A percentile compares a stretch with the other conserved stretches of the same genome.
These are phyloP conservation scores for Setomelanomma holmii DNA, from an alignment of 2,329 filamentous ascomycete species.

Conservation along the genomic window DNA sequence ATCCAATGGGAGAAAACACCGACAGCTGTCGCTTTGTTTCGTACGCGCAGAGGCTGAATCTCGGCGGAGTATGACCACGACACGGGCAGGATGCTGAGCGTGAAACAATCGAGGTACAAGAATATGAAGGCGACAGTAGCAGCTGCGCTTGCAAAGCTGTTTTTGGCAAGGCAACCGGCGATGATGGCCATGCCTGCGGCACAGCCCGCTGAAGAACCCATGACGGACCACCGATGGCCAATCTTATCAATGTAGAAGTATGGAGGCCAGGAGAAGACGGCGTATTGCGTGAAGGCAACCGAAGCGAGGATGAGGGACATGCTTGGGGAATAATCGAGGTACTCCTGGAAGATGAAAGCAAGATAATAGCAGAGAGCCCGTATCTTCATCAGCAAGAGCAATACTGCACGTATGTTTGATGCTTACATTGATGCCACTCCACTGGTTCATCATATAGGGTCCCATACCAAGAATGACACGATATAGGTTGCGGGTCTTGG, in stretches of 20 bases:
- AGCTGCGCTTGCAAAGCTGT: conserved; percentile 33
- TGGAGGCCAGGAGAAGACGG: conserved; percentile 49
- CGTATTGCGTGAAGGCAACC: conserved; percentile 54
- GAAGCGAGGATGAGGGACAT: conserved; percentile 43
- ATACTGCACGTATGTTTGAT: background rate
- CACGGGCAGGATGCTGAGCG: conserved; percentile 37
- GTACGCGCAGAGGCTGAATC: conserved; percentile 57
- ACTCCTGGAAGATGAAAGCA: conserved; percentile 47
- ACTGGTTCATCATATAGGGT: conserved; percentile 53
- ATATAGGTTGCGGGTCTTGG: conserved; percentile 45
- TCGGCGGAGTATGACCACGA: conserved; percentile 60
- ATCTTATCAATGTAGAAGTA: conserved; percentile 57
- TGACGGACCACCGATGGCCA: conserved; percentile 47
- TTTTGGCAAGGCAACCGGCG: conserved; percentile 35
- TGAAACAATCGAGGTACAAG: conserved; percentile 30
- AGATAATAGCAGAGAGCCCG: conserved; percentile 48
- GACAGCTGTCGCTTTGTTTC: conserved; percentile 58
- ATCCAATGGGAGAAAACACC: conserved; percentile 60
- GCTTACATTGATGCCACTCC: conserved; percentile 27
- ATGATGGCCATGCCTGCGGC: conserved; percentile 45
- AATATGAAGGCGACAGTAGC: conserved; percentile 52
- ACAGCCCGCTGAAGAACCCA: conserved; percentile 39
- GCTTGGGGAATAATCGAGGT: conserved; percentile 39
- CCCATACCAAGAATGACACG: conserved; percentile 49
- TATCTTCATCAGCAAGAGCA: background rate